Percentiles rank a stretch among this genome's conserved stretches.
Conservation (phyloP, 805 yeast species). For the Wickerhamiella nectarea region DNA sequence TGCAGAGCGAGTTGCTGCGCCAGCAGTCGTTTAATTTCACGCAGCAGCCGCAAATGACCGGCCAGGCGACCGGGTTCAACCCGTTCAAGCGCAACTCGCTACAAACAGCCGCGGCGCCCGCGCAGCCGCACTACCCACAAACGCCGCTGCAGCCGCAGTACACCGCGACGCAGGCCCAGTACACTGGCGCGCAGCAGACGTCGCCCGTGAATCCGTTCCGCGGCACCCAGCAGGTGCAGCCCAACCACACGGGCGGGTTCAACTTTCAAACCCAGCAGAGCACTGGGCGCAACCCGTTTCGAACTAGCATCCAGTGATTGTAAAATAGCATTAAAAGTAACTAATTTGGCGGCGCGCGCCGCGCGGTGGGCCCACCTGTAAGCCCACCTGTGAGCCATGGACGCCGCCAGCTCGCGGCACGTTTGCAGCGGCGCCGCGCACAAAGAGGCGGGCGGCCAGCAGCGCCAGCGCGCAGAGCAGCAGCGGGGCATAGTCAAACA, state of each 20-base stretch:
- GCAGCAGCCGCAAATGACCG: conserved; percentile 1
- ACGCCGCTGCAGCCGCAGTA: neutral
- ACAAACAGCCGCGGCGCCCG: no score
- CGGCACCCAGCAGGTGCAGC: neutral
- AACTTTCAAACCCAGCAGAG: neutral
- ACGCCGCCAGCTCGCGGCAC: no score
- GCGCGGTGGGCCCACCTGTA: no score
- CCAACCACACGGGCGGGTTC: neutral
- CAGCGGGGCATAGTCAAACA: no score
- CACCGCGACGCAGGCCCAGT: neutral
- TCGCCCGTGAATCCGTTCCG: neutral
- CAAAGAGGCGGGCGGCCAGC: no score
- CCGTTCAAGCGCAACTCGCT: conserved; percentile 6
- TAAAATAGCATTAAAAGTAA: neutral
- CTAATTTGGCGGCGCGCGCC: no score
- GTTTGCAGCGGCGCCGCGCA: no score
- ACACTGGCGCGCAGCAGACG: neutral
- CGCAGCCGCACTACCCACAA: no score
- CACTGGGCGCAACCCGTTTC: conserved; percentile 6
- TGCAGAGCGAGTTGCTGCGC: conserved; percentile 19
- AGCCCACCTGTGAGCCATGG: no score
- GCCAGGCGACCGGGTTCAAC: conserved; percentile 1
- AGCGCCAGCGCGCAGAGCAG: no score
- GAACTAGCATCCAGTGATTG: conserved; percentile 4
- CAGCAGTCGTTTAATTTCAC: conserved; percentile 15